A percentile compares a stretch with the other conserved stretches of the same genome.
These are phyloP conservation scores for Massariosphaeria phaeospora DNA, from an alignment of 495 filamentous ascomycete species.

Conservation along the genomic window DNA sequence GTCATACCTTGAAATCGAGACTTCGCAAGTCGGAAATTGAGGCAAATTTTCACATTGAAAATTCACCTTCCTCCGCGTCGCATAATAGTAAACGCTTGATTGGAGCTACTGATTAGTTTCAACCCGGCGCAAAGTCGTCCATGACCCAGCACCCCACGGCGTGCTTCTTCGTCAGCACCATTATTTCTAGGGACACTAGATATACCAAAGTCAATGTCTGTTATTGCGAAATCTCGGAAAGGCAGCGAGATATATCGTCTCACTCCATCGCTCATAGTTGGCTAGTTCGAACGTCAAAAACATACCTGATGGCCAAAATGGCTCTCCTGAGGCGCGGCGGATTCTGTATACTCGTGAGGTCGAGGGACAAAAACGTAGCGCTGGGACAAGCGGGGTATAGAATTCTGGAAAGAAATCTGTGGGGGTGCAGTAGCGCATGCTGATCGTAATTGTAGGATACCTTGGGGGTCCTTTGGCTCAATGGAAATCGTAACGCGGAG, in stretches of 20 bases:
- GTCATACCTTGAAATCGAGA: not conserved
- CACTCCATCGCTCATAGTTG: conserved; percentile 23
- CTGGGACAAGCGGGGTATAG: too few species aligned
- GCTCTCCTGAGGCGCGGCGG: conserved; percentile 16
- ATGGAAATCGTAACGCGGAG: too few species aligned
- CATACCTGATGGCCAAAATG: conserved; percentile 19
- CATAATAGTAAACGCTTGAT: not conserved
- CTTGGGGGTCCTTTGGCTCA: too few species aligned
- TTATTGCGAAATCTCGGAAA: not conserved
- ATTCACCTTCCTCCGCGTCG: not conserved
- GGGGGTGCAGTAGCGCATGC: too few species aligned
- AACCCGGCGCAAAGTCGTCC: conserved; percentile 25
- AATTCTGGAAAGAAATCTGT: too few species aligned
- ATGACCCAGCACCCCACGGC: conserved; percentile 10
- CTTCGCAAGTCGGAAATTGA: not conserved
- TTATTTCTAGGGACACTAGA: conserved; percentile 7
- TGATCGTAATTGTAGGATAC: too few species aligned
- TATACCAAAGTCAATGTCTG: not conserved
- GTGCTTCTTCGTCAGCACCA: conserved; percentile 10
- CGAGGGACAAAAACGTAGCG: too few species aligned
- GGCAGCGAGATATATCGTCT: too few species aligned
- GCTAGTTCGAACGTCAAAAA: conserved; percentile 17
- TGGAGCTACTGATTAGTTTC: conserved; percentile 8
- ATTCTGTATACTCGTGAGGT: too few species aligned
- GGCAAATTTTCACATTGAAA: not conserved